Evolutionary conservation across 768 basidiomycete species (phyloP), one percentile per base, ranked within the genome.

Genomic region (Porpolomopsis calyptriformis): DNA sequence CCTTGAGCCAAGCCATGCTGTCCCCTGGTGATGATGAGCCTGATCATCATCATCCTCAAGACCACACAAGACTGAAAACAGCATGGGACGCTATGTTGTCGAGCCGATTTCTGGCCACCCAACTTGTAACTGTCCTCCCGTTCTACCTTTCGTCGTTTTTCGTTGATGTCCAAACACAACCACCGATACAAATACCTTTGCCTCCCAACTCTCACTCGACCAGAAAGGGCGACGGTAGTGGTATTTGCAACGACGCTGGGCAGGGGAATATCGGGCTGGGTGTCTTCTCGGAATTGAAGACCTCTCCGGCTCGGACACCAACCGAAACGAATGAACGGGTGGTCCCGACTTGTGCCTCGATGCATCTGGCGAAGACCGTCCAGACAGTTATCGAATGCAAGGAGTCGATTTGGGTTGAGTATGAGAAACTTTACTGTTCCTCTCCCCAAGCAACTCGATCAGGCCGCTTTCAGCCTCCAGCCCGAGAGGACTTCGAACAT

Each of bases 81-180:
- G 76, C 81, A 4, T 85, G 83, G 81, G 75, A 78, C 44, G 69
- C 71, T 33, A 82, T 85, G 81, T 69, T 85, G 23, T 58, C 70
- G 36, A 66, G 60, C 19, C 67, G 76, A 14, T 82, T 82, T 55
- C 63, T 85, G 26, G 63, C 75, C 0, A 58, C 72, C 6, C 72
- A 72, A 16, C 57, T 78, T 5, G 63, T 77, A 49, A 71, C 77
- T 14, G 68, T 84, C 42, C 68, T 85, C 41, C 81, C 80, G 0
- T 80, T 85, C 51, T 80, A 85, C 53, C 65, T 86, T 29, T 73
- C 73, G 1, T 62, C 70, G 14, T 72, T 69, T 6, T 85, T 85
- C 52, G 55, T 57, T 7, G 72, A 77, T 39, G 68, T 81, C 38
- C 69, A 70, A 52, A 63, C 69, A 2, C 68, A 73, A 52, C 66